phyloP scores from a whole-genome alignment of 1,139 yeast species.

The Sugiyamaella xylanicola region DNA sequence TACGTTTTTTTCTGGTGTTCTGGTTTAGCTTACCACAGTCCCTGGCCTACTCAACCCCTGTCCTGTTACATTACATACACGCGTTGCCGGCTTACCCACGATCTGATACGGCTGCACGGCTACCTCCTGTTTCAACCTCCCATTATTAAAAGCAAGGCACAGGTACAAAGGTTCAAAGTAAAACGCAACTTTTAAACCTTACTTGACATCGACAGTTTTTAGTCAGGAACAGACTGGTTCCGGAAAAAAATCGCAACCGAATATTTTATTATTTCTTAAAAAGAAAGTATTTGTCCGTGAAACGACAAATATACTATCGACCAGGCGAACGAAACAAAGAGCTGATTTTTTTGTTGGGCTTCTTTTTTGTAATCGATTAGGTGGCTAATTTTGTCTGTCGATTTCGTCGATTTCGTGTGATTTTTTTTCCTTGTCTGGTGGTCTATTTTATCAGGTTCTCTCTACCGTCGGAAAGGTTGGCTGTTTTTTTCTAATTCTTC shows the following conservation, averaged over 20 bases:
- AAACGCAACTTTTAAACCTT: background rate
- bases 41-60: background rate
- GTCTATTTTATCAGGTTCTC: too few species aligned
- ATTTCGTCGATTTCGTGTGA: background rate
- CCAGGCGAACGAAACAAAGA: background rate
- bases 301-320: background rate
- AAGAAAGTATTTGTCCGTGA: background rate
- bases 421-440: background rate
- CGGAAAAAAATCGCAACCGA: background rate
- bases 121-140: background rate
- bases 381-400: background rate
- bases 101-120: background rate
- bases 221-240: background rate
- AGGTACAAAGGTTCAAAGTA: background rate
- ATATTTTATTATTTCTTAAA: background rate
- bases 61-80: background rate
- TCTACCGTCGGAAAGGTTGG: too few species aligned
- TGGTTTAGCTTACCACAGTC: background rate
- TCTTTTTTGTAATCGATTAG: background rate
- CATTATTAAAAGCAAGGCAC: background rate
- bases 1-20: background rate
- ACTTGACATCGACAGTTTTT: background rate
- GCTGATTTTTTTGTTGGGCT: background rate
- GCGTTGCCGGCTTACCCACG: background rate
- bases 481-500: too few species aligned